Evolutionary conservation across 352 stramenopile species (phyloP), one percentile per base, ranked within the genome.

Genomic region (Phytophthora podocarpi): DNA sequence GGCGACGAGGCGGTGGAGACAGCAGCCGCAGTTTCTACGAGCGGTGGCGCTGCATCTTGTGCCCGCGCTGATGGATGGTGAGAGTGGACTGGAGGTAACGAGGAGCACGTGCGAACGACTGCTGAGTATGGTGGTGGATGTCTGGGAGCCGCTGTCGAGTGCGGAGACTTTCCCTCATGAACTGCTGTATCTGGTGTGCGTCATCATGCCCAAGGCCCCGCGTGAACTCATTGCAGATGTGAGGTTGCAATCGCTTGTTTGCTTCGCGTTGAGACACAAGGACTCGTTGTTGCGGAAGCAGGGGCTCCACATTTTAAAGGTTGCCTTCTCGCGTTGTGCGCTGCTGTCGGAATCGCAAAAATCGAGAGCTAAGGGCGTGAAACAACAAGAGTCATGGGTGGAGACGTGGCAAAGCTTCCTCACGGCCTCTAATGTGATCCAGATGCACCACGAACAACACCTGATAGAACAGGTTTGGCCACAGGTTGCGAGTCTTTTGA

Each of bases 401-500:
- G 26, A 50, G 12, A 77, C 62, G 16, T 95, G 86, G 86, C 72
- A 84, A 59, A 86, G 70, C 49, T 95, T 92, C 28, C 53, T 95
- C 34, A 76, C 78, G 1, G 82, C 79, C 3, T 92, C 83, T 1
- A 82, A 95, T 20, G 83, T 95, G 11, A 90, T 95, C 32, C 82
- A 93, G 50, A 85, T 91, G 66, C 84, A 95, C 39, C 84, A 95
- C 31, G 82, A 93, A 45, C 84, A 85, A 50, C 86, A 95, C 42
- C 36, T 95, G 20, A 76, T 95, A 53, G 86, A 93, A 50, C 84
- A 95, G 47, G 86, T 93, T 16, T 95, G 86, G 86, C 75, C 84
- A 9, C 85, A 93, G 20, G 77, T 95, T 20, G 74, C 74, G 11
- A 47, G 63, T 6, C 37, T 95, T 15, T 66, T 95, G 20, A 47